Percentiles rank a stretch among this genome's conserved stretches.
Evolutionary conservation across 2,329 filamentous ascomycete genomes (phyloP).

Genomic region (Rutstroemia sp.): DNA sequence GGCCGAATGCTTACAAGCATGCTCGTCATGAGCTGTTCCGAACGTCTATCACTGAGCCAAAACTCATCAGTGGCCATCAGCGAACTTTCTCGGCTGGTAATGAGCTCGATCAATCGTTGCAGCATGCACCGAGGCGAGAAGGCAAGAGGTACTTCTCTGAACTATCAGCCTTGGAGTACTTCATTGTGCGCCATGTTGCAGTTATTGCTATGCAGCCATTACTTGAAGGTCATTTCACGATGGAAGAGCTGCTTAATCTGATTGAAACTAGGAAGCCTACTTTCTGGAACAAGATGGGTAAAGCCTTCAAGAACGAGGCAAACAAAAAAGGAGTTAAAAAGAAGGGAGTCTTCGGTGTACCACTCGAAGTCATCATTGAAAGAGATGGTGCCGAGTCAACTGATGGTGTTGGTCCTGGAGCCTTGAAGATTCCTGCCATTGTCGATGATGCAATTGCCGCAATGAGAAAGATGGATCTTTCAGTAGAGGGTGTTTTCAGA

Average conservation of each 20-base stretch:
- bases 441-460: slow-evolving; percentile 91
- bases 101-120: slow-evolving; percentile 38
- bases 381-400: slow-evolving; percentile 96
- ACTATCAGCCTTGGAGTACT: slow-evolving; percentile 89
- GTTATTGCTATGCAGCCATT: slow-evolving; percentile 93
- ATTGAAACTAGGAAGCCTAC: slow-evolving; percentile 91
- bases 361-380: slow-evolving; percentile 81
- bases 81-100: slow-evolving; percentile 54
- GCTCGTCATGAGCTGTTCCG: slow-evolving; percentile 62
- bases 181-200: slow-evolving; percentile 91
- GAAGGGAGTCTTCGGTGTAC: slow-evolving; percentile 89
- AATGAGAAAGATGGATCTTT: slow-evolving; percentile 98
- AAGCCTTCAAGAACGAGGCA: slow-evolving; percentile 86
- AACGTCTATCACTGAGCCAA: slow-evolving; percentile 50
- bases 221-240: slow-evolving; percentile 81
- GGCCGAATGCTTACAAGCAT: slow-evolving; percentile 71
- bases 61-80: slow-evolving; percentile 62
- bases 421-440: slow-evolving; percentile 83
- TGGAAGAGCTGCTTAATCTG: slow-evolving; percentile 85
- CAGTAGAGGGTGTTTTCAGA: slow-evolving; percentile 94
- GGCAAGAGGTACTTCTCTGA: slow-evolving; percentile 90
- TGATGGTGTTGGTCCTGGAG: slow-evolving; percentile 87
- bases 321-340: slow-evolving; percentile 67
- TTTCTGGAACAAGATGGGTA: slow-evolving; percentile 97
- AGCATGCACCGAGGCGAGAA: slow-evolving; percentile 42